Percentiles rank a stretch among this genome's conserved stretches.
phyloP scores from a whole-genome alignment of 768 basidiomycete species.

The Pleurotus tuber-regium region DNA sequence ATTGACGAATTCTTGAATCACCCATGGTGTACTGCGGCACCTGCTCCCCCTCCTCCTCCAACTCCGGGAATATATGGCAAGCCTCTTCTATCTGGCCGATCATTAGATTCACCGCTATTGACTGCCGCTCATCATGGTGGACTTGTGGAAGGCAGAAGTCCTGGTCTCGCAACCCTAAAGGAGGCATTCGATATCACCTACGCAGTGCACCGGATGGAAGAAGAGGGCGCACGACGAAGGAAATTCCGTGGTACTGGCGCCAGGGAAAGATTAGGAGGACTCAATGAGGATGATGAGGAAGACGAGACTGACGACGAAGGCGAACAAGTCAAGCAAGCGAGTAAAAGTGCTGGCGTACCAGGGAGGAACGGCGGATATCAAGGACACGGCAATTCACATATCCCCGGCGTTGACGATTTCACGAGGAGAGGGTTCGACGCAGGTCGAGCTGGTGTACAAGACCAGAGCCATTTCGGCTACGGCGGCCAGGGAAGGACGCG shows the following conservation, averaged over 20 bases:
- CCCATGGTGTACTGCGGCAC: slow-evolving; percentile 85
- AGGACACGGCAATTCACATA: neutral
- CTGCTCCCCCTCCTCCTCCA: slow-evolving; percentile 61
- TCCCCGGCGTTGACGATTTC: neutral
- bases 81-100: slow-evolving; percentile 32
- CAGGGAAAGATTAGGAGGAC: slow-evolving; percentile 73
- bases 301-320: slow-evolving; percentile 48
- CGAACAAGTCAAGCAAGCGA: slow-evolving; percentile 25
- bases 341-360: neutral
- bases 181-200: slow-evolving; percentile 99
- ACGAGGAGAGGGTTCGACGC: neutral
- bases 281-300: slow-evolving; percentile 76
- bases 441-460: slow-evolving; percentile 7
- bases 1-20: slow-evolving; percentile 98
- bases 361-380: too few relatives aligned
- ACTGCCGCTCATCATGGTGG: slow-evolving; percentile 76
- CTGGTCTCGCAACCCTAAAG: slow-evolving; percentile 89
- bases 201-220: slow-evolving; percentile 99
- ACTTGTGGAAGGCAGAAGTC: slow-evolving; percentile 79
- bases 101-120: slow-evolving; percentile 89
- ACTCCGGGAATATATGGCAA: slow-evolving; percentile 54
- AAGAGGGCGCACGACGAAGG: slow-evolving; percentile 87
- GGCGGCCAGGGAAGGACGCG: neutral
- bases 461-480: slow-evolving; percentile 2
- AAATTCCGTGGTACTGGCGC: slow-evolving; percentile 81